Conservation (phyloP, 176 grass and related monocot species). For the Alopecurus myosuroides region DNA sequence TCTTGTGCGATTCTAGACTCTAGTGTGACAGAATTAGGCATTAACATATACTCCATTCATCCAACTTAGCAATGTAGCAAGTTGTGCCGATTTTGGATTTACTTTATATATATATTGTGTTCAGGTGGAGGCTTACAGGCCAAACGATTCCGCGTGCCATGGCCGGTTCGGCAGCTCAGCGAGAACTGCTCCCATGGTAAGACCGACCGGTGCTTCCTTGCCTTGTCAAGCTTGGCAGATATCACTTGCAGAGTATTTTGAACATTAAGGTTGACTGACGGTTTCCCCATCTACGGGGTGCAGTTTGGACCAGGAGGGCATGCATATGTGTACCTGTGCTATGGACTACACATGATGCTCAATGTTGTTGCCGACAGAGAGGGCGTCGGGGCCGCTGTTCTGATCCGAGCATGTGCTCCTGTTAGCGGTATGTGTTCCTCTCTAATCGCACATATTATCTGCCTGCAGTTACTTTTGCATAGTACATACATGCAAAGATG, state of each 20-base stretch:
- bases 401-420: conserved; percentile 85
- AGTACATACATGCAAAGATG: neutral
- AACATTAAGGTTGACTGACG: neutral
- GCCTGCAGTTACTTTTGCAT: neutral
- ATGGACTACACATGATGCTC: conserved; percentile 96
- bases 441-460: neutral
- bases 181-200: conserved; percentile 77
- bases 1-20: neutral
- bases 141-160: conserved; percentile 86
- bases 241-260: neutral
- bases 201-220: neutral
- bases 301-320: conserved; percentile 93
- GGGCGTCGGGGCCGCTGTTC: conserved; percentile 72
- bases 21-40: neutral
- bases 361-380: conserved; percentile 85
- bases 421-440: conserved; percentile 44
- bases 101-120: neutral
- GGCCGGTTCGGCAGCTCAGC: conserved; percentile 70
- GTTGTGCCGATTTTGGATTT: neutral
- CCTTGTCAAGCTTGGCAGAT: neutral
- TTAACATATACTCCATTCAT: neutral
- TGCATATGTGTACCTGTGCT: conserved; percentile 89
- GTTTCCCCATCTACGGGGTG: neutral
- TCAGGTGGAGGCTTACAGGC: conserved; percentile 88
- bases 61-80: neutral